phyloP scores from a whole-genome alignment of 2,329 filamentous ascomycete genomes.

The Nothopassalora personata region DNA sequence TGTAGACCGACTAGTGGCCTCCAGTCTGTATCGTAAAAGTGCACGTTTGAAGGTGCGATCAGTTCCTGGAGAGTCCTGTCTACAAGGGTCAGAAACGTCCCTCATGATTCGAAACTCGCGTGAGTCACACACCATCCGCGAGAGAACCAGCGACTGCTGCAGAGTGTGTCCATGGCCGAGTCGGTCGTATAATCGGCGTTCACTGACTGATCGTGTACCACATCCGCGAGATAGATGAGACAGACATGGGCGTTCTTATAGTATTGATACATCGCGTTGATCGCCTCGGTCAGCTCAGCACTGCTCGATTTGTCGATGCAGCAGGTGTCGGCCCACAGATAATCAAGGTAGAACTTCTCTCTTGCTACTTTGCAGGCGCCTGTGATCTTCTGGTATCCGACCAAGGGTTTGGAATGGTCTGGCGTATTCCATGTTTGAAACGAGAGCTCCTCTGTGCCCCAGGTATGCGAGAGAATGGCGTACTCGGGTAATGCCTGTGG shows the following conservation, averaged over 20 bases:
- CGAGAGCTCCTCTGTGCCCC: constrained; percentile 10
- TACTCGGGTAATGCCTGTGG: neutral
- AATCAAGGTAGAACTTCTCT: no score
- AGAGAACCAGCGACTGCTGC: no score
- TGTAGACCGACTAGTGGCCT: no score
- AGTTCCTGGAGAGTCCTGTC: no score
- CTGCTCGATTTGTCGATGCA: neutral
- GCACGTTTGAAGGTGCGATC: no score
- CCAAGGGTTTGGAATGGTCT: neutral
- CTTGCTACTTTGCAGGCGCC: no score
- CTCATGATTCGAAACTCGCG: no score
- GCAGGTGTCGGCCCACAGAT: no score
- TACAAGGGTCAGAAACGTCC: no score
- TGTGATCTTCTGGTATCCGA: neutral
- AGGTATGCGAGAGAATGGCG: constrained; percentile 18
- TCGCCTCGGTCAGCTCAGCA: neutral
- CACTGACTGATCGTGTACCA: neutral
- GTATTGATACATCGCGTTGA: neutral
- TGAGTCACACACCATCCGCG: no score
- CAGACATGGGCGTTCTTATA: neutral
- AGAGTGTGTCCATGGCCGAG: neutral
- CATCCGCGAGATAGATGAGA: neutral
- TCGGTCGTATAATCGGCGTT: neutral
- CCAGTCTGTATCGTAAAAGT: no score
- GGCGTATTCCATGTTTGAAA: constrained; percentile 1